phyloP scores from a whole-genome alignment of 495 filamentous ascomycete genomes.

The Penicillium canariense region DNA sequence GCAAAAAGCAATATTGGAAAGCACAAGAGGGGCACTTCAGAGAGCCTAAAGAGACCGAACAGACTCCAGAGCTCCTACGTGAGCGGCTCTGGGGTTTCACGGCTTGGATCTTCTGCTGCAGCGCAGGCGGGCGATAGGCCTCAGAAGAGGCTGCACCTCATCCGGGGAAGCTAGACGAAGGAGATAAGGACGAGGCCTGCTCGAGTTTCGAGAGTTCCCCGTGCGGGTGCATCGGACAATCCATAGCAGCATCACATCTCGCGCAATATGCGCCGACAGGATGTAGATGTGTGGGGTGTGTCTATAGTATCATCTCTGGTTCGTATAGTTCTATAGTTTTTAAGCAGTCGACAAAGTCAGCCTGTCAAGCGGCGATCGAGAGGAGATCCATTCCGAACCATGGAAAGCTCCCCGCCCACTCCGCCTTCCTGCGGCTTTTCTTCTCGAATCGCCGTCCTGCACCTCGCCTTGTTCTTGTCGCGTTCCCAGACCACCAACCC shows the following conservation, averaged over 20 bases:
- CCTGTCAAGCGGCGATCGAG: background rate
- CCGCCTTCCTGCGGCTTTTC: slow-evolving; percentile 17
- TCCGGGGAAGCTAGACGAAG: too few relatives aligned
- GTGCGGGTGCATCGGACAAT: too few relatives aligned
- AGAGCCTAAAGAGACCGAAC: background rate
- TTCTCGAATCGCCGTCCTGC: slow-evolving; percentile 1
- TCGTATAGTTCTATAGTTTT: background rate
- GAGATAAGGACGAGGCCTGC: too few relatives aligned
- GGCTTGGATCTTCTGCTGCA: background rate
- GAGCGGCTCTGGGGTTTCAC: background rate
- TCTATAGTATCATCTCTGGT: too few relatives aligned
- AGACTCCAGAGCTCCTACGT: background rate
- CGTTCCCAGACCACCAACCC: slow-evolving; percentile 4
- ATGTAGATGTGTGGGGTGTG: too few relatives aligned
- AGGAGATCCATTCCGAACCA: slow-evolving; percentile 22
- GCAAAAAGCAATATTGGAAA: slow-evolving; percentile 1
- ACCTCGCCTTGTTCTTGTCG: background rate
- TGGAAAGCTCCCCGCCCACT: slow-evolving; percentile 25
- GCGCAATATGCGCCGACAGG: too few relatives aligned
- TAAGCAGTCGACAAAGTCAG: background rate
- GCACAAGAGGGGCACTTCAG: background rate
- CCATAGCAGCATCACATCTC: too few relatives aligned
- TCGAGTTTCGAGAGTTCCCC: too few relatives aligned
- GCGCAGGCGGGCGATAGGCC: background rate
- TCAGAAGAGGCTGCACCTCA: background rate